Conservation (phyloP, 768 basidiomycete genomes). For the Phanerodontia chrysosporium region DNA sequence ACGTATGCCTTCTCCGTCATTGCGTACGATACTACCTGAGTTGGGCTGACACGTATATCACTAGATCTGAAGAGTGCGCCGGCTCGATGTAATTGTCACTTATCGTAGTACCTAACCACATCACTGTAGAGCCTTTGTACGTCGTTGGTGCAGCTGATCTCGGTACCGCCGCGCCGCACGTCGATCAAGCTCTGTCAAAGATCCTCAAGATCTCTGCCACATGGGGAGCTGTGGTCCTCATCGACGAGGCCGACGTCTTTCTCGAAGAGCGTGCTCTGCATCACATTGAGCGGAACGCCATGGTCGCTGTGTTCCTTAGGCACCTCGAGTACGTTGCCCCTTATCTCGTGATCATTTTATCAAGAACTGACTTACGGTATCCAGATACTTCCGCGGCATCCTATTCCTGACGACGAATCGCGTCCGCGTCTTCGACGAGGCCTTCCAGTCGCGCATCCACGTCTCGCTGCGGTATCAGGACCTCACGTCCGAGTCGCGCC, state of each 20-base stretch:
- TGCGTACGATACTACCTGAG: no score
- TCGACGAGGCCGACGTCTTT: slow-evolving; percentile 60
- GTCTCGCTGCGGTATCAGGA: slow-evolving; percentile 55
- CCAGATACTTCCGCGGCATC: slow-evolving; percentile 30
- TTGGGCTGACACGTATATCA: neutral
- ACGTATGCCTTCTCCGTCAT: slow-evolving; percentile 19
- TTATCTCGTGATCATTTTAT: neutral
- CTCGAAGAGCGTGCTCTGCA: slow-evolving; percentile 64
- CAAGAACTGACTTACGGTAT: neutral
- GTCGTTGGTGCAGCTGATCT: slow-evolving; percentile 33
- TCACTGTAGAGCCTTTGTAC: slow-evolving; percentile 26
- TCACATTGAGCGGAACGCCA: slow-evolving; percentile 62
- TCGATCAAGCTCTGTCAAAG: slow-evolving; percentile 26
- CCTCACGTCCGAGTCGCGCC: slow-evolving; percentile 46
- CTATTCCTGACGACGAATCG: slow-evolving; percentile 39
- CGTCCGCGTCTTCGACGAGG: slow-evolving; percentile 35
- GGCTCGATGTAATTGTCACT: neutral
- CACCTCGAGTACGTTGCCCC: slow-evolving; percentile 20
- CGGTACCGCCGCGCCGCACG: slow-evolving; percentile 27
- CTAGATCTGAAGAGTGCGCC: slow-evolving; percentile 21
- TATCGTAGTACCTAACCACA: no score
- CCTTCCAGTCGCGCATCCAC: slow-evolving; percentile 27
- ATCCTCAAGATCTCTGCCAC: slow-evolving; percentile 30
- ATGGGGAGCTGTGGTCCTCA: slow-evolving; percentile 33
- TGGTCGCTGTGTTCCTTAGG: slow-evolving; percentile 56